Base-by-base conservation (phyloP, 2,329 filamentous ascomycete genomes). In the Atkinsonella texensis region DNA sequence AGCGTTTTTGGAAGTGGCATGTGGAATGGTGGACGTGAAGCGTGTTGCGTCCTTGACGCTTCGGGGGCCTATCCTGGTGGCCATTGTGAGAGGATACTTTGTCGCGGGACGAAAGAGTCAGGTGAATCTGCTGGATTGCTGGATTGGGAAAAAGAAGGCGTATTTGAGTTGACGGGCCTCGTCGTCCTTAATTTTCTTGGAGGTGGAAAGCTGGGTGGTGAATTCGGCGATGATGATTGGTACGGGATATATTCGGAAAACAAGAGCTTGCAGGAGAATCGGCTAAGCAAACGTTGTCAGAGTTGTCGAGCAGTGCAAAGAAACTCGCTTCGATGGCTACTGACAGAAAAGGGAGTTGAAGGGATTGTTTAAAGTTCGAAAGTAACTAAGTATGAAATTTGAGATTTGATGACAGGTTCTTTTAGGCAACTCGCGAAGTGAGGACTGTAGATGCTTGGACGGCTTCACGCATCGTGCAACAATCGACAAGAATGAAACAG, bases 21-120 rank as follows among this genome's bases (percentile, higher is more conserved):
- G 85, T 49, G 71, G 70, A 53, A 71, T 70, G 53, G 70, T 72
- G 52, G 70, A 72, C 38, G 70, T 73, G 65, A 73, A 93, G 64
- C 86, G 83, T 61, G 87, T 93, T 58, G 87, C 87, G 66, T 90
- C 87, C 60, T 80, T 80, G 65, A 86, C 83, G 70, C 81, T 87
- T 64, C 85, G 83, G 54, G 84, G 76, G 57, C 71, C 72, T 44
- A 73, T 67, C 58, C 67, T 65, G 35, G 68, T 67, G 52, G 68
- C 66, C 70, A 73, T 74, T 48, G 20, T 60, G 54, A 53, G 15
- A 31, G 43, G 18, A 39, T n/a, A 44, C 44, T 48, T 48, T 45
- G 44, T 49, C 52, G 49, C 18, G 42, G 17, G 9, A 15, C 8
- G 28, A 20, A 12, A n/a, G 5, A 20, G 18, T 12, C 23, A 17